phyloP scores from a whole-genome alignment of 495 filamentous ascomycete genomes.

The Apodospora peruviana region DNA sequence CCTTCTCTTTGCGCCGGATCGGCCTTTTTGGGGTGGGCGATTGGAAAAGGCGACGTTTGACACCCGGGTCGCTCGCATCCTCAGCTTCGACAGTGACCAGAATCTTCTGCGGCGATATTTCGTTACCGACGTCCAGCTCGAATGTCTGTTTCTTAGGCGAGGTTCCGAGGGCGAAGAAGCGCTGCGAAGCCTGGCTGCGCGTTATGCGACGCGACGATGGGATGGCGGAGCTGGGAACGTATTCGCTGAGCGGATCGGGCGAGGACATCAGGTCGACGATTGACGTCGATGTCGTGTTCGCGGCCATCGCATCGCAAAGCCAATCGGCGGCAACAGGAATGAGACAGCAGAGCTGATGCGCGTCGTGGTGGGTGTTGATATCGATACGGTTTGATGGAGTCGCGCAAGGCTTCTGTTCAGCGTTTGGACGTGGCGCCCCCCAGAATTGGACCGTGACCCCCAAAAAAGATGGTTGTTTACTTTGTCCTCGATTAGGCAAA shows the following conservation, averaged over 20 bases:
- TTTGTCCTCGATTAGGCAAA: constrained; percentile 12
- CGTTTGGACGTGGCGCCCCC: neutral
- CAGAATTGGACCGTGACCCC: neutral
- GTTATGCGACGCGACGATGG: constrained; percentile 20
- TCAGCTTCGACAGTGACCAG: constrained; percentile 50
- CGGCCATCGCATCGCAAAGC: constrained; percentile 4
- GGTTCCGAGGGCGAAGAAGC: constrained; percentile 19
- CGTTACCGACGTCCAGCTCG: constrained; percentile 47
- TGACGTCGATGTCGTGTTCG: constrained; percentile 21
- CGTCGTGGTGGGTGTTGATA: neutral
- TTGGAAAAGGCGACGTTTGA: constrained; percentile 36
- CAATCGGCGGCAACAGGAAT: neutral
- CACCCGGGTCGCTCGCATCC: constrained; percentile 19
- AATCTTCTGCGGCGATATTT: constrained; percentile 44
- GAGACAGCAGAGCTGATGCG: neutral
- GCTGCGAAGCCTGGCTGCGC: constrained; percentile 22
- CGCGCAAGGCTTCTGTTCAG: too few relatives aligned
- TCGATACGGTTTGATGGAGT: neutral
- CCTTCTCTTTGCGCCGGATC: constrained; percentile 14
- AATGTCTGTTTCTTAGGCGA: constrained; percentile 51
- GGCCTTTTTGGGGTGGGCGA: constrained; percentile 28
- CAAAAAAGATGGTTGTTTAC: constrained; percentile 9
- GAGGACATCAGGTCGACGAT: constrained; percentile 38
- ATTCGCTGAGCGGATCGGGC: constrained; percentile 43
- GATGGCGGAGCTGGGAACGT: constrained; percentile 15